A percentile compares a stretch with the other conserved stretches of the same genome.
Evolutionary conservation across 495 filamentous ascomycete species (phyloP).

Genomic region (Recurvomyces mirabilis): DNA sequence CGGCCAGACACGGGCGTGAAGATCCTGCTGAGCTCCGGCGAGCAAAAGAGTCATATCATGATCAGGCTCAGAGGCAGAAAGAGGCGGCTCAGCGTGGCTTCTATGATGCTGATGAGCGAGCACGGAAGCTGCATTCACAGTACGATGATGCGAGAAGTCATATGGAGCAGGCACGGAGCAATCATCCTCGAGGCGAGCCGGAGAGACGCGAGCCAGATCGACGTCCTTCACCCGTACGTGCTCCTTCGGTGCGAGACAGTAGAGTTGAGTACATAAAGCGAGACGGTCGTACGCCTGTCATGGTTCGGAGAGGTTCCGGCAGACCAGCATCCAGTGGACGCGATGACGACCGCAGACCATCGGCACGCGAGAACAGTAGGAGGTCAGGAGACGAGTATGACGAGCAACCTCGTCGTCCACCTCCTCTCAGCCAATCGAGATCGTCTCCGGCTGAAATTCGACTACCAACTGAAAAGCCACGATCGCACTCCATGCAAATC

Average conservation of each 20-base stretch:
- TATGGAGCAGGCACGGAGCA: conserved; percentile 1
- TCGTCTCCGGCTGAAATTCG: conserved; percentile 15
- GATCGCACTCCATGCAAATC: conserved; percentile 15
- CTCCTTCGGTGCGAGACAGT: conserved; percentile 9
- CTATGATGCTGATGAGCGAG: conserved; percentile 8
- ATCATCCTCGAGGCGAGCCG: background rate
- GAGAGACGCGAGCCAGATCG: conserved; percentile 9
- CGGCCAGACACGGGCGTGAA: background rate
- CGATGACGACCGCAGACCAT: background rate
- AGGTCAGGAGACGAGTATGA: conserved; percentile 4
- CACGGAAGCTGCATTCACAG: conserved; percentile 10
- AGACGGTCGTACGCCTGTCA: background rate
- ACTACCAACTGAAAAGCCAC: conserved; percentile 8
- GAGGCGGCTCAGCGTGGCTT: conserved; percentile 6
- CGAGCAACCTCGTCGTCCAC: conserved; percentile 9
- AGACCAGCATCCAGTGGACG: conserved; percentile 3
- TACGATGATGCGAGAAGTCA: conserved; percentile 9
- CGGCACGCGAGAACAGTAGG: background rate
- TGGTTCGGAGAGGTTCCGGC: conserved; percentile 9
- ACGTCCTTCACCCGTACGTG: conserved; percentile 10
- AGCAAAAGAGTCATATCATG: conserved; percentile 2
- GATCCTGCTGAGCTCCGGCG: conserved; percentile 10
- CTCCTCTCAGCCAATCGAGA: conserved; percentile 3
- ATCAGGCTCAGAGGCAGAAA: conserved; percentile 1
- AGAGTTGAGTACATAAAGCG: conserved; percentile 13